Evolutionary conservation across 1,284 basidiomycete species (phyloP).

Genomic region (Gymnopus androsaceus): DNA sequence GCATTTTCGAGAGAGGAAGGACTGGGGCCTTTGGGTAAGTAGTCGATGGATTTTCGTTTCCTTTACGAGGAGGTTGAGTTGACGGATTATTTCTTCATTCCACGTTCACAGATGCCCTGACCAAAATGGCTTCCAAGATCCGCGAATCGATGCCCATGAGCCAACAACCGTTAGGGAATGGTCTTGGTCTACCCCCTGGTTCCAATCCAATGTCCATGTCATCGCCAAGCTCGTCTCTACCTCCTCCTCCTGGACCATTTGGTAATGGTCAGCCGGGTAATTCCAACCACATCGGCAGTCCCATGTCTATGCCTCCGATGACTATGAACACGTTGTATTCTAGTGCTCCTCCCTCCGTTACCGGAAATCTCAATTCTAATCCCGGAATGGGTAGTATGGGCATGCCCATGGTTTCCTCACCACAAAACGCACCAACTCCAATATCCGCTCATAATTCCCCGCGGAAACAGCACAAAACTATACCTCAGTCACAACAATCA

Average conservation of each 20-base stretch:
- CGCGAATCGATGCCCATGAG: constrained; percentile 36
- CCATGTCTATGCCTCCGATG: too few species aligned
- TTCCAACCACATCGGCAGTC: constrained; percentile 29
- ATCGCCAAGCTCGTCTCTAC: constrained; percentile 17
- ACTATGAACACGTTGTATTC: not conserved
- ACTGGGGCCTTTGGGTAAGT: constrained; percentile 67
- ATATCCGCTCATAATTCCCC: constrained; percentile 50
- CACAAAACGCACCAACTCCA: constrained; percentile 41
- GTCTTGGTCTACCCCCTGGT: constrained; percentile 10
- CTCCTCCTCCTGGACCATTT: too few species aligned
- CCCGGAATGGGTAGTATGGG: too few species aligned
- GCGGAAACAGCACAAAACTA: constrained; percentile 57
- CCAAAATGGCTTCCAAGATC: constrained; percentile 45
- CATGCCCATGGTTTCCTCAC: constrained; percentile 35
- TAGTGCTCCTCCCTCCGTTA: constrained; percentile 17
- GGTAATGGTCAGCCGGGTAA: not conserved
- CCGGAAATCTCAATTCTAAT: constrained; percentile 41
- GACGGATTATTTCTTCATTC: not conserved
- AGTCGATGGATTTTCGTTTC: constrained; percentile 10
- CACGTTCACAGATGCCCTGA: constrained; percentile 39
- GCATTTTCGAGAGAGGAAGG: constrained; percentile 53
- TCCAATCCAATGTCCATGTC: constrained; percentile 18
- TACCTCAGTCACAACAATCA: constrained; percentile 28
- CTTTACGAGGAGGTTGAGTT: not conserved
- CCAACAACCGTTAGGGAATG: constrained; percentile 7